phyloP scores from a whole-genome alignment of 768 basidiomycete genomes.

The Tylopilus subfusipes region DNA sequence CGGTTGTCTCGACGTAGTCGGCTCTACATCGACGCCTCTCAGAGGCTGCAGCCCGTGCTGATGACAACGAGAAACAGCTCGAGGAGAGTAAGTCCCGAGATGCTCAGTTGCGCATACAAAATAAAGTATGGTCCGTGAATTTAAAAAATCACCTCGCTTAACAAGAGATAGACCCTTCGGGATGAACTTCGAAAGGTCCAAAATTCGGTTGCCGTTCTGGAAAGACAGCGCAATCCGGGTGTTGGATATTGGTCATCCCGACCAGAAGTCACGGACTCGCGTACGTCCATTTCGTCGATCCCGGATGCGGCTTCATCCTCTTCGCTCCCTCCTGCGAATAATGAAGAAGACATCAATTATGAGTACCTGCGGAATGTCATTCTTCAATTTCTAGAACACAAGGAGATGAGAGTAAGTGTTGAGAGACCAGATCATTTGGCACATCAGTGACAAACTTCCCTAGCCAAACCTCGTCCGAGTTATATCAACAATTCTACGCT shows the following conservation, averaged over 20 bases:
- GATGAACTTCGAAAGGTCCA: conserved; percentile 97
- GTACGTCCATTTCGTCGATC: conserved; percentile 41
- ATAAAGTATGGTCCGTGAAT: conserved; percentile 57
- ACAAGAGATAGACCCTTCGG: conserved; percentile 64
- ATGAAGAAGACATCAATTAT: conserved; percentile 90
- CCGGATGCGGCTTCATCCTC: conserved; percentile 38
- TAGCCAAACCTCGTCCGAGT: conserved; percentile 90
- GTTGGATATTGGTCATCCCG: conserved; percentile 85
- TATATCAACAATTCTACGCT: conserved; percentile 85
- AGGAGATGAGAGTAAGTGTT: conserved; percentile 88
- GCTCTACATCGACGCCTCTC: conserved; percentile 42
- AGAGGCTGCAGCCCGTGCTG: conserved; percentile 48
- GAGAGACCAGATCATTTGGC: not conserved
- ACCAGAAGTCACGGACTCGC: conserved; percentile 31
- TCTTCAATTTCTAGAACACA: conserved; percentile 95
- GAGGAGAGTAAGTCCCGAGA: conserved; percentile 75
- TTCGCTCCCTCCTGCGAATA: conserved; percentile 34
- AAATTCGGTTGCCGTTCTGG: conserved; percentile 84
- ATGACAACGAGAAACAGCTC: conserved; percentile 58
- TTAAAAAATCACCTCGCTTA: conserved; percentile 4
- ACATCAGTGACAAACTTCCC: conserved; percentile 4
- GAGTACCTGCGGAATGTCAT: conserved; percentile 97
- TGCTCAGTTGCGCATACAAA: conserved; percentile 63
- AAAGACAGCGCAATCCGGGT: conserved; percentile 88
- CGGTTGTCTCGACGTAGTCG: conserved; percentile 34